Base-by-base conservation (phyloP, 2,329 filamentous ascomycete species). In the Penicillium aurantiogriseum region DNA sequence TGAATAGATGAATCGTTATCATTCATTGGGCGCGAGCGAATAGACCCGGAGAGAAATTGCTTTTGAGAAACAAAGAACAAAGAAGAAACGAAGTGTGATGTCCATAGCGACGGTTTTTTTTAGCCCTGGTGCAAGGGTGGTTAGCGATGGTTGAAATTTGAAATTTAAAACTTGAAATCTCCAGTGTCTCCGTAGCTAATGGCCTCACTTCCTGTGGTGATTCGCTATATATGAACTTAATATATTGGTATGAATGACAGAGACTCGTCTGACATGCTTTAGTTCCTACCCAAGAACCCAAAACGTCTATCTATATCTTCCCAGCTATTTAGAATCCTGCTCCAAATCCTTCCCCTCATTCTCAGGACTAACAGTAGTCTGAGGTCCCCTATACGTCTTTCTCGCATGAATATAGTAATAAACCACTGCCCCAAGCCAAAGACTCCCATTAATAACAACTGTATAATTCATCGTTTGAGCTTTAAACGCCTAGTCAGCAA, bases 361-460 rank as follows among this genome's bases (percentile, higher is more conserved):
- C 45, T 63, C 62, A 1, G 56, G 58, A n/a, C 76, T 76, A 51
- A 85, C 73, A 3, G 84, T 87, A 45, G 80, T 79, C 73, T 83
- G 84, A 4, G 84, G 84, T 0, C 84, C 84, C 1, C 75, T 83
- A 64, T 85, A 86, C 78, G 82, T 85, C 67, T 85, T 86, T 54
- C 79, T 74, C 7, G 83, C 84, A 71, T 82, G 78, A 27, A 83
- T 61, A 60, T 76, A 77, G 66, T 85, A 86, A 69, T 86, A 86
- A 3, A 78, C 45, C 58, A 85, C 59, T 0, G 80, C 77, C 4
- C 83, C 82, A 11, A 78, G 76, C 84, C 84, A 86, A 2, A 86
- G 79, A 1, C 79, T 76, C 50, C 76, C 76, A 61, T 85, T 85
- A 57, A 87, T 83, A 6, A 86, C 83, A 5, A 85, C 77, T 0